Evolutionary conservation across 2,329 filamentous ascomycete genomes (phyloP).

Genomic region (Pseudogymnoascus verrucosus): DNA sequence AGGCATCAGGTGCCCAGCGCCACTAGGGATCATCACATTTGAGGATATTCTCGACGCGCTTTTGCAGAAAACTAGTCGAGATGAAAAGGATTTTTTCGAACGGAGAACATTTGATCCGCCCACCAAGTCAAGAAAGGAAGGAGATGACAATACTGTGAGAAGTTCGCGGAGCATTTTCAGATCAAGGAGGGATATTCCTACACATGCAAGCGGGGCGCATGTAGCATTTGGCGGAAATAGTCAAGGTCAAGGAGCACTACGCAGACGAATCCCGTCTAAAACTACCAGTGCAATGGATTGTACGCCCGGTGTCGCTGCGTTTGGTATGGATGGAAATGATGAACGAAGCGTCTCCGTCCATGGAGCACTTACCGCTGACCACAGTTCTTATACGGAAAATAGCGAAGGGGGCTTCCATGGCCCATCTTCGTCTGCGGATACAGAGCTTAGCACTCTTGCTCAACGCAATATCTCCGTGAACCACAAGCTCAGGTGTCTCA

Average conservation of each 20-base stretch:
- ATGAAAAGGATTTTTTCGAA: conserved; percentile 22
- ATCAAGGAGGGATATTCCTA: neutral
- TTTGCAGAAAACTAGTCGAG: conserved; percentile 20
- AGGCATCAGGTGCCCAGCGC: conserved; percentile 18
- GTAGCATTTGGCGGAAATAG: neutral
- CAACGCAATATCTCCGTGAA: conserved; percentile 3
- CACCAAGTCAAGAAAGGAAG: conserved; percentile 17
- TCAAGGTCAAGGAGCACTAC: conserved; percentile 12
- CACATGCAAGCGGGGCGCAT: neutral
- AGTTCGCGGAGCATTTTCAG: neutral
- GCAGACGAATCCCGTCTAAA: conserved; percentile 18
- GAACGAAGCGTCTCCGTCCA: conserved; percentile 10
- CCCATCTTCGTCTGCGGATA: conserved; percentile 1
- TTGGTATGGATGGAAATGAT: conserved; percentile 19
- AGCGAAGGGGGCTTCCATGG: conserved; percentile 22
- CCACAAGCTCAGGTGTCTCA: neutral
- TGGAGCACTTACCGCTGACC: neutral
- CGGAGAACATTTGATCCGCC: conserved; percentile 10
- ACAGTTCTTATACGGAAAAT: conserved; percentile 22
- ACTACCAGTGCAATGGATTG: neutral
- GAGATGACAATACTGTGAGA: conserved; percentile 12
- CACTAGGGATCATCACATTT: conserved; percentile 24
- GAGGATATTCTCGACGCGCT: conserved; percentile 23
- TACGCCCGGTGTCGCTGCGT: neutral
- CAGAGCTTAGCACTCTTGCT: neutral